Base-by-base conservation (phyloP, 768 basidiomycete genomes). In the Russula foetens region DNA sequence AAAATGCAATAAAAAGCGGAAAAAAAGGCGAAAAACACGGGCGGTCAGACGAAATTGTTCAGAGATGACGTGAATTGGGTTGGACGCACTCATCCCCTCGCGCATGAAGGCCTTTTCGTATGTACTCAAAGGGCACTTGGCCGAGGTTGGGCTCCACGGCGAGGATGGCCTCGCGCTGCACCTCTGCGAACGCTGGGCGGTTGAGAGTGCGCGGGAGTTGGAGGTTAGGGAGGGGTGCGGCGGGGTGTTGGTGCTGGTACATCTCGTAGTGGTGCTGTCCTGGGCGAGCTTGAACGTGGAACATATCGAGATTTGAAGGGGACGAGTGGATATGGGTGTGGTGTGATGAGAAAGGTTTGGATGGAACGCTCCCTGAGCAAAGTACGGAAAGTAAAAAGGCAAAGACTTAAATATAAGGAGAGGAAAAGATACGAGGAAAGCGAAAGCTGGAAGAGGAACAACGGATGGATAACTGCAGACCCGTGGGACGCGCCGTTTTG, bases 121-220 rank as follows among this genome's bases (percentile, higher is more conserved):
- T 71, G 68, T 87, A 91, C 63, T 86, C 84, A 48, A 82, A 71
- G 5, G 88, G 86, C 12, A 80, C 74, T 21, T 76, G 77, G 7
- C 60, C 71, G 9, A 86, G 72, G 11, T 73, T 75, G 24, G 82
- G 79, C 35, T 81, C 81, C 58, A 82, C 73, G n/a, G 84, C 79
- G 3, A 70, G 67, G 39, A 89, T 66, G 41, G 78, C 80, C 43
- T 83, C 82, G 48, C 77, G 74, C 41, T 82, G 77, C 43, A 88
- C 79, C 59, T 84, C 81, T 43, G 75, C 67, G 64, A 80, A 84
- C 2, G 76, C 71, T 5, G 89, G 88, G 12, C 86, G 81, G 33
- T 80, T 75, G 52, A 91, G 83, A 43, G 76, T 82, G 57, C 88
- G 81, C n/a, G 88, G 89, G 24, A 91, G 81, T 66, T 88, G 84